Conservation (phyloP, 371 early-diverging fungal species). For the Batkoa obscura region DNA sequence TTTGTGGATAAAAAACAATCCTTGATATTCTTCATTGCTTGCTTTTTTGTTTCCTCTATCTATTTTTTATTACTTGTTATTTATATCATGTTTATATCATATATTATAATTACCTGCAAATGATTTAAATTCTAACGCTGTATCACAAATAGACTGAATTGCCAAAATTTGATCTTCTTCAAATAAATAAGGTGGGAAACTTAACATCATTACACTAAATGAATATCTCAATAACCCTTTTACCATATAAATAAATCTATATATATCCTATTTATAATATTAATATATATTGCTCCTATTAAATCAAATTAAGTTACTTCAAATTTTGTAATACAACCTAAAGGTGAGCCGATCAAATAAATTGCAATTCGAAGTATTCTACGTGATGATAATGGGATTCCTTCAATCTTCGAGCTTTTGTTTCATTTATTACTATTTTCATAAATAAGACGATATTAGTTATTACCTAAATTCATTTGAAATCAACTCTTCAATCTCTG, state of each 20-base stretch:
- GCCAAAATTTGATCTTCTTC: slow-evolving; percentile 13
- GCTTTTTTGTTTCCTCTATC: too few relatives aligned
- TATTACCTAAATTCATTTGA: background rate
- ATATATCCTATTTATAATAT: slow-evolving; percentile 23
- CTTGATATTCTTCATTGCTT: too few relatives aligned
- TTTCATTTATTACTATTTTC: too few relatives aligned
- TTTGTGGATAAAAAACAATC: too few relatives aligned
- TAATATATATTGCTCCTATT: background rate
- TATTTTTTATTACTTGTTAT: too few relatives aligned
- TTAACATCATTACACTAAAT: slow-evolving; percentile 54
- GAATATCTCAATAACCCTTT: slow-evolving; percentile 55
- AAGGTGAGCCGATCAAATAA: background rate
- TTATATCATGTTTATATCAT: too few relatives aligned
- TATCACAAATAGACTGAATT: too few relatives aligned
- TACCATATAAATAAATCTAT: slow-evolving; percentile 52
- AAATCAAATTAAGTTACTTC: too few relatives aligned
- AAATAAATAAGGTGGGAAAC: slow-evolving; percentile 66
- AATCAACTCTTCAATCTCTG: background rate
- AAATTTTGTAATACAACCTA: background rate
- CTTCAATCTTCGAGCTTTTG: background rate
- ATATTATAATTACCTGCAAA: too few relatives aligned
- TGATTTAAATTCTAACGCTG: too few relatives aligned
- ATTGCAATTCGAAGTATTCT: background rate
- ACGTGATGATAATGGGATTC: background rate
- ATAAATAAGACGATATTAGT: background rate